Evolutionary conservation across 495 filamentous ascomycete genomes (phyloP).

Genomic region (Bryoglossum gracile): DNA sequence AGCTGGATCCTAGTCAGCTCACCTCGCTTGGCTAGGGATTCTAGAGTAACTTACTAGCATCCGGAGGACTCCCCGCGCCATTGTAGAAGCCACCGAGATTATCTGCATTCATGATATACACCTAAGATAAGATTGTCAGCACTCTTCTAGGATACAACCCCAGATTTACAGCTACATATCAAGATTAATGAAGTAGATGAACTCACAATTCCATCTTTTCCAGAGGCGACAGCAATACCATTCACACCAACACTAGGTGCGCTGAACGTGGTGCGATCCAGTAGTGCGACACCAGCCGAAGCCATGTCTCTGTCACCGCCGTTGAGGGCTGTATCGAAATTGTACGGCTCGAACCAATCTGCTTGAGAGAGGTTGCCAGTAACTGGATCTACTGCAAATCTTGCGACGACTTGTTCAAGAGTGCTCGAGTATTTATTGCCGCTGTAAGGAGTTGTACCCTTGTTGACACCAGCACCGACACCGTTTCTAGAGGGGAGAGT

Average conservation of each 20-base stretch:
- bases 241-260: not conserved
- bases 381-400: not conserved
- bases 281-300: not conserved
- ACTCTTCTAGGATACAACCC: not conserved
- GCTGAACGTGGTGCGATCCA: not conserved
- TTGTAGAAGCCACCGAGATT: conserved; percentile 36
- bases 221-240: conserved; percentile 1
- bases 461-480: conserved; percentile 4
- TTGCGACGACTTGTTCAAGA: conserved; percentile 2
- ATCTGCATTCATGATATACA: conserved; percentile 38
- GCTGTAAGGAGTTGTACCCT: conserved; percentile 1
- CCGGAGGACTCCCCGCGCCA: conserved; percentile 24
- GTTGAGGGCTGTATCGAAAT: not conserved
- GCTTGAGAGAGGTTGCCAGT: not conserved
- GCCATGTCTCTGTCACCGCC: conserved; percentile 4
- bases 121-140: conserved; percentile 19
- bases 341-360: conserved; percentile 5
- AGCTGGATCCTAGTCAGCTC: conserved; percentile 23
- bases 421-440: conserved; percentile 2
- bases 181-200: not conserved
- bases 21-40: not conserved
- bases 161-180: not conserved
- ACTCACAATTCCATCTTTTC: not conserved
- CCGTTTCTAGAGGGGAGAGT: not conserved
- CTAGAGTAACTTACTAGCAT: conserved; percentile 1